Percentiles rank a stretch among this genome's conserved stretches.
phyloP scores from a whole-genome alignment of 176 grass and related monocot genomes.

The Themeda triandra region DNA sequence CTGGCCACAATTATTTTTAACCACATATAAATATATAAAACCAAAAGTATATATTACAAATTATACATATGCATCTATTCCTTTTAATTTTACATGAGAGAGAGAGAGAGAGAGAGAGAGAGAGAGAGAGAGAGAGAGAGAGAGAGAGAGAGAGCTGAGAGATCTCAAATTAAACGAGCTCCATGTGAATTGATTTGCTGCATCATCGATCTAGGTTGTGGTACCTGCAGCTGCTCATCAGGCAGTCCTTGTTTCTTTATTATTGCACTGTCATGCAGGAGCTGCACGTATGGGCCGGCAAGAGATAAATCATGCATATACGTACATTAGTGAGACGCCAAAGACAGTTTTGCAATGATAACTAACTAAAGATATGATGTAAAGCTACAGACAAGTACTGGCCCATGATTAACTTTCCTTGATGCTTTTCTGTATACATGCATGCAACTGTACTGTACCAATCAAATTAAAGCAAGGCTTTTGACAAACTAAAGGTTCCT shows the following conservation, averaged over 20 bases:
- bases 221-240: constrained; percentile 27
- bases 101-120: background rate
- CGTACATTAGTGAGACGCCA: constrained; percentile 26
- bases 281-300: constrained; percentile 28
- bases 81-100: background rate
- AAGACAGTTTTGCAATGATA: constrained; percentile 36
- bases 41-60: background rate
- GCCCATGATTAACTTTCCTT: constrained; percentile 54
- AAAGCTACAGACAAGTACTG: constrained; percentile 48
- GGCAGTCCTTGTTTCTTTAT: constrained; percentile 35
- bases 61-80: background rate
- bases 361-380: constrained; percentile 14
- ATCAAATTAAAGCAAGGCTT: constrained; percentile 29
- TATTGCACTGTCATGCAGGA: constrained; percentile 32
- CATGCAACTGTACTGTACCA: constrained; percentile 10
- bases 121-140: too few relatives aligned
- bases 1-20: background rate
- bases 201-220: background rate
- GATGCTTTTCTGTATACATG: constrained; percentile 34
- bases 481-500: constrained; percentile 37
- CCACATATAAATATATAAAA: background rate
- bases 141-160: background rate
- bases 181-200: background rate
- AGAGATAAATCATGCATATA: background rate
- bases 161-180: background rate